phyloP scores from a whole-genome alignment of 2,329 filamentous ascomycete species.

The Ceratocystis papillata region DNA sequence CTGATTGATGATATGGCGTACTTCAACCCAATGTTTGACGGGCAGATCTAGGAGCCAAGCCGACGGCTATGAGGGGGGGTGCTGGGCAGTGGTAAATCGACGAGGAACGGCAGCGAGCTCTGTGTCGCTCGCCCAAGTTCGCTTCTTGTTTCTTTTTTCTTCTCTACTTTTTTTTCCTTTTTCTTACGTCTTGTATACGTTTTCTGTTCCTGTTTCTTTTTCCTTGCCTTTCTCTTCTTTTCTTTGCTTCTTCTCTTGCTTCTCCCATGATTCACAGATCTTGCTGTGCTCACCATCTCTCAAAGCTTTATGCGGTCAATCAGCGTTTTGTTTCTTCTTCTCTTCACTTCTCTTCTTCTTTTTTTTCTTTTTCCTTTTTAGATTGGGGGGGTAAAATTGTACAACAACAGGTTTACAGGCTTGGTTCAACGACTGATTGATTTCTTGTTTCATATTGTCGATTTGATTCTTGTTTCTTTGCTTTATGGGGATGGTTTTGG shows the following conservation, averaged over 20 bases:
- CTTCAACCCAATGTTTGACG: conserved; percentile 14
- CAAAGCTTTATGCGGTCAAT: conserved; percentile 2
- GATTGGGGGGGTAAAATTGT: conserved; percentile 2
- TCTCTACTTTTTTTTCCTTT: background rate
- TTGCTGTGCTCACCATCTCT: background rate
- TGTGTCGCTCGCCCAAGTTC: background rate
- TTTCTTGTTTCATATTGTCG: conserved; percentile 10
- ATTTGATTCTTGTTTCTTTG: background rate
- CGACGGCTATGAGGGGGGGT: background rate
- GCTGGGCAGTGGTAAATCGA: background rate
- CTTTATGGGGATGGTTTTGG: background rate
- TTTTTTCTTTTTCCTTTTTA: background rate
- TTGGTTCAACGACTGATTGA: conserved; percentile 10
- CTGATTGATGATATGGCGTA: background rate
- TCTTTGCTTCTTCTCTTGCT: background rate
- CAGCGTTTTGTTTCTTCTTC: background rate
- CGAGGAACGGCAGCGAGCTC: too few relatives aligned
- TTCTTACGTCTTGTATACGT: background rate
- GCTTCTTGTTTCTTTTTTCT: conserved; percentile 3
- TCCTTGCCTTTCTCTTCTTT: background rate
- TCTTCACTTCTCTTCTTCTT: background rate
- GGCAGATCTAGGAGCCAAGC: background rate
- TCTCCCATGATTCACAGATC: conserved; percentile 4
- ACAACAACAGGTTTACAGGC: conserved; percentile 9
- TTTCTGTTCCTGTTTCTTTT: background rate